These are phyloP conservation scores for Penicillium maclennaniae DNA, from an alignment of 495 filamentous ascomycete species.

Conservation along the genomic window DNA sequence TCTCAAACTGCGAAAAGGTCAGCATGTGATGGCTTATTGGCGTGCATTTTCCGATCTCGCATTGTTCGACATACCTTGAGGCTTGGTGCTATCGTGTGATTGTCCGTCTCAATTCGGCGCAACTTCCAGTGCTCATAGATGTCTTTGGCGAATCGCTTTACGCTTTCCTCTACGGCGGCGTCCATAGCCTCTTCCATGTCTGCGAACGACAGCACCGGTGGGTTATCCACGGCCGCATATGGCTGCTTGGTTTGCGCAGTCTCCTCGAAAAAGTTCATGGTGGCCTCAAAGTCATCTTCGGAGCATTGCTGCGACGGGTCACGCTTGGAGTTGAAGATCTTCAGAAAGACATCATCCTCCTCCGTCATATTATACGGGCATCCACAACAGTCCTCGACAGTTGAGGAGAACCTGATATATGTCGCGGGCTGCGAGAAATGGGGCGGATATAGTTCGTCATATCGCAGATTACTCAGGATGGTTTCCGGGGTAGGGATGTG, in stretches of 20 bases:
- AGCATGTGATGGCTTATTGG: conserved; percentile 13
- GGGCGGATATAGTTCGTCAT: conserved; percentile 81
- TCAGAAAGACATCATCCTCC: conserved; percentile 83
- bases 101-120: conserved; percentile 59
- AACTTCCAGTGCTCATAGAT: conserved; percentile 91
- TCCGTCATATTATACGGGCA: conserved; percentile 88
- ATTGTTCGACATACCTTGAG: conserved; percentile 57
- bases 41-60: neutral
- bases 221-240: conserved; percentile 78
- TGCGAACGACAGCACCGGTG: conserved; percentile 74
- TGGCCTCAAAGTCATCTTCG: conserved; percentile 85
- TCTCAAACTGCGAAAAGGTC: conserved; percentile 65
- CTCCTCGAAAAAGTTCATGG: conserved; percentile 94
- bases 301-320: conserved; percentile 61
- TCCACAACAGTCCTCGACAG: conserved; percentile 88
- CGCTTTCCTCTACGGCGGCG: conserved; percentile 60
- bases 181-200: conserved; percentile 77
- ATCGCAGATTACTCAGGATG: conserved; percentile 66
- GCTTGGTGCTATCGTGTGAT: conserved; percentile 63
- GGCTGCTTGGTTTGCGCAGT: conserved; percentile 77
- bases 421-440: conserved; percentile 77
- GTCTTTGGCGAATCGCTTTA: conserved; percentile 72
- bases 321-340: conserved; percentile 74
- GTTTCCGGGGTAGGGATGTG: conserved; percentile 88
- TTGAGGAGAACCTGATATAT: conserved; percentile 97